These are phyloP conservation scores for Peniophora sp. DNA, from an alignment of 1,284 basidiomycete genomes.

Conservation along the genomic window DNA sequence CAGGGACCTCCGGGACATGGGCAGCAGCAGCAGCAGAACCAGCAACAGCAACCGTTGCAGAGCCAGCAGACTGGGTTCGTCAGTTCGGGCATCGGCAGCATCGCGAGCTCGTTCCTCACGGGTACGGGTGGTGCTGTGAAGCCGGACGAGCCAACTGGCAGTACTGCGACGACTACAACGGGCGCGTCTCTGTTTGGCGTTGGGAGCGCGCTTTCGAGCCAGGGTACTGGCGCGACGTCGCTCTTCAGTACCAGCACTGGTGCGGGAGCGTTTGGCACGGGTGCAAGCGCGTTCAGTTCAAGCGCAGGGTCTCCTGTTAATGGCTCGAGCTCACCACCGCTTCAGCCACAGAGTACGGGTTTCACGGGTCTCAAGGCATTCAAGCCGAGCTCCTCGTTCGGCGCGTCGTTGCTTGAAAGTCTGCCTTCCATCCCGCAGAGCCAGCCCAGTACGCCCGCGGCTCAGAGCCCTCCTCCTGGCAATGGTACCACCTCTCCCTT, in stretches of 20 bases:
- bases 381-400: slow-evolving; percentile 88
- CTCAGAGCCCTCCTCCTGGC: slow-evolving; percentile 17
- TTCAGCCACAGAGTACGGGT: slow-evolving; percentile 78
- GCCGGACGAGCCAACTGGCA: background rate
- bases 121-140: slow-evolving; percentile 16
- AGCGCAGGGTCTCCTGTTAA: slow-evolving; percentile 36
- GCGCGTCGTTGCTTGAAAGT: slow-evolving; percentile 71
- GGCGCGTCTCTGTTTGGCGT: slow-evolving; percentile 1
- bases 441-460: slow-evolving; percentile 38
- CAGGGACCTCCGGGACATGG: background rate
- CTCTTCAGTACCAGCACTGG: background rate
- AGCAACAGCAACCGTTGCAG: slow-evolving; percentile 17
- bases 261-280: background rate
- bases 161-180: background rate
- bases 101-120: slow-evolving; percentile 67
- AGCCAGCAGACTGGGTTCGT: slow-evolving; percentile 1
- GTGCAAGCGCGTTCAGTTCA: slow-evolving; percentile 37
- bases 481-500: background rate
- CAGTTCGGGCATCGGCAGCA: slow-evolving; percentile 39
- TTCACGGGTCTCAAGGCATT: slow-evolving; percentile 81
- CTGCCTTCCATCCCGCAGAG: slow-evolving; percentile 68
- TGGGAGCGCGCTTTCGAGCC: slow-evolving; percentile 1
- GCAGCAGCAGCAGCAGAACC: slow-evolving; percentile 22
- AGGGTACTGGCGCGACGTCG: background rate
- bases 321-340: slow-evolving; percentile 20